Evolutionary conservation across 805 yeast species (phyloP).

Genomic region (Starmerella apis): DNA sequence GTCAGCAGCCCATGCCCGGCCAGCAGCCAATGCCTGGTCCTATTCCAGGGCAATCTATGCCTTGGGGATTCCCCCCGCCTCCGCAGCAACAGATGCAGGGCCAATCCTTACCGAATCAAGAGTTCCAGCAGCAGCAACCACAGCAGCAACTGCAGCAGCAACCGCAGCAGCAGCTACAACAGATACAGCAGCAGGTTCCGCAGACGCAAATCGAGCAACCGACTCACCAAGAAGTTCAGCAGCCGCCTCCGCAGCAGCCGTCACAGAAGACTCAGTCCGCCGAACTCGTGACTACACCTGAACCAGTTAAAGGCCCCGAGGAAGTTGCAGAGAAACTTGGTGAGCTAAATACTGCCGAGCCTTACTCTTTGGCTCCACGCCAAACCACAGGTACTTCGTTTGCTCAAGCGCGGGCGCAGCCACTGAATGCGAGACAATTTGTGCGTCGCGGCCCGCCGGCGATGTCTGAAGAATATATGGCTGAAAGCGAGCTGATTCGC

Average conservation of each 20-base stretch:
- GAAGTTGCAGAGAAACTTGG: neutral
- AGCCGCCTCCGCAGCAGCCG: neutral
- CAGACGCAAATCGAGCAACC: neutral
- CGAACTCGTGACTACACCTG: neutral
- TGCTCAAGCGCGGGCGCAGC: neutral
- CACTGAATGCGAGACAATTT: neutral
- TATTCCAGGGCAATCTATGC: neutral
- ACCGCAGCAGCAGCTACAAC: conserved; percentile 4
- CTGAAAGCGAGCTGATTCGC: conserved; percentile 19
- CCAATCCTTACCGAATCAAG: neutral
- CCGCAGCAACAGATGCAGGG: conserved; percentile 4
- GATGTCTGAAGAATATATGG: conserved; percentile 14
- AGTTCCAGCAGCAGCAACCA: neutral
- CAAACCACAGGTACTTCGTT: neutral
- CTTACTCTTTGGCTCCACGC: conserved; percentile 7
- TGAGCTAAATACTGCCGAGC: conserved; percentile 1
- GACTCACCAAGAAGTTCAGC: neutral
- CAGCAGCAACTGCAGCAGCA: neutral
- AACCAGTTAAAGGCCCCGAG: neutral
- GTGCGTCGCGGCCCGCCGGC: conserved; percentile 4
- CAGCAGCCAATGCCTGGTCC: conserved; percentile 2
- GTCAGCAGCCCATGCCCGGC: conserved; percentile 1
- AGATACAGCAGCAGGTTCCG: conserved; percentile 1
- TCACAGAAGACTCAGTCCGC: neutral
- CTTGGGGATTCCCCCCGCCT: neutral